These are phyloP conservation scores for Aotearoamyces nothofagi DNA, from an alignment of 2,329 filamentous ascomycete species.

Conservation along the genomic window DNA sequence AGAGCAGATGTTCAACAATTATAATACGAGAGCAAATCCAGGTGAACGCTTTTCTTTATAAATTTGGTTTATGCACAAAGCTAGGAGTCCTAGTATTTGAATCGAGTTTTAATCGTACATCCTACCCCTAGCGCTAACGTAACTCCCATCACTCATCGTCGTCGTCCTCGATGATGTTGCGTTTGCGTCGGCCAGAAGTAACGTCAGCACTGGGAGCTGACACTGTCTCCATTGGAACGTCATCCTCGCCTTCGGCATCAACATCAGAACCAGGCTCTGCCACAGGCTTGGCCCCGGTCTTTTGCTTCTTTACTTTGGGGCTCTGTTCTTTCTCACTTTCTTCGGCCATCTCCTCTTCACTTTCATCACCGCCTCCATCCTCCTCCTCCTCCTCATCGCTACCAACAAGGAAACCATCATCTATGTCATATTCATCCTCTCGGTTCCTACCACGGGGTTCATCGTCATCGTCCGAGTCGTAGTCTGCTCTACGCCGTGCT, in stretches of 20 bases:
- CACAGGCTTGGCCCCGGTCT: constrained; percentile 13
- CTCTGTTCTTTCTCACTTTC: constrained; percentile 25
- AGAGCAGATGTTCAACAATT: no score
- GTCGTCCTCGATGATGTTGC: constrained; percentile 45
- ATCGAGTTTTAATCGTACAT: no score
- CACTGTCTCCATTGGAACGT: constrained; percentile 21
- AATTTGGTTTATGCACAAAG: no score
- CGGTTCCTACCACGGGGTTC: constrained; percentile 38
- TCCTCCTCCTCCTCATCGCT: constrained; percentile 56
- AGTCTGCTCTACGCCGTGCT: constrained; percentile 44
- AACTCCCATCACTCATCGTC: constrained; percentile 36
- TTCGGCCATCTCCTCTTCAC: constrained; percentile 26
- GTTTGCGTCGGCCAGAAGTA: constrained; percentile 24
- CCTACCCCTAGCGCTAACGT: no score
- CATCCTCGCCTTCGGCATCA: constrained; percentile 38
- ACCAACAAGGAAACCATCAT: constrained; percentile 63
- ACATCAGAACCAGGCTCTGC: constrained; percentile 30
- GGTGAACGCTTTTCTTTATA: no score
- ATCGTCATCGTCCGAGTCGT: constrained; percentile 64
- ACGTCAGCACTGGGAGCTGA: constrained; percentile 21
- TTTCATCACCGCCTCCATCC: constrained; percentile 41
- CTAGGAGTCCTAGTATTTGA: no score
- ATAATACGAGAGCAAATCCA: no score
- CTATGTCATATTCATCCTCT: constrained; percentile 64
- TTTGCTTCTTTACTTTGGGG: constrained; percentile 18